Percentiles rank a stretch among this genome's conserved stretches.
phyloP scores from a whole-genome alignment of 495 filamentous ascomycete genomes.

The Evernia prunastri region DNA sequence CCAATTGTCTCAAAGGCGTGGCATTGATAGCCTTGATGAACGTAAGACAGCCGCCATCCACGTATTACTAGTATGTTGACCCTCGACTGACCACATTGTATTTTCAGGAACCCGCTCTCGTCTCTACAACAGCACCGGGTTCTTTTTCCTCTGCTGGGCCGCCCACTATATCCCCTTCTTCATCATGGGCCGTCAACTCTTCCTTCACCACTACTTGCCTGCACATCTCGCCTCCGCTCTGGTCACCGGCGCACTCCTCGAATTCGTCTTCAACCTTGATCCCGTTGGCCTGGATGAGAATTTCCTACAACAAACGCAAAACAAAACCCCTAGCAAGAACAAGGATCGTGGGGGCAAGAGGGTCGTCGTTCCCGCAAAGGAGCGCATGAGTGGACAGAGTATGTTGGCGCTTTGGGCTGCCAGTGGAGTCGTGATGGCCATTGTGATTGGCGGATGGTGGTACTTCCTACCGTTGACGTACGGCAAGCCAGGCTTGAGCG shows the following conservation, averaged over 20 bases:
- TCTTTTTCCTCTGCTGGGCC: slow-evolving; percentile 90
- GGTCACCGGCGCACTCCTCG: slow-evolving; percentile 89
- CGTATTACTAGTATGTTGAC: neutral
- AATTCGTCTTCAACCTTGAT: slow-evolving; percentile 92
- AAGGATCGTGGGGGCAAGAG: slow-evolving; percentile 36
- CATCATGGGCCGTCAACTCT: slow-evolving; percentile 69
- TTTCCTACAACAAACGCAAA: slow-evolving; percentile 32
- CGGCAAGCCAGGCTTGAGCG: slow-evolving; percentile 82
- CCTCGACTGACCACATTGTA: neutral
- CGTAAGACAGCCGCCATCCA: slow-evolving; percentile 55
- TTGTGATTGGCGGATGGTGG: slow-evolving; percentile 71
- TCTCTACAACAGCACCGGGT: slow-evolving; percentile 95
- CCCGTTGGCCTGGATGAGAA: slow-evolving; percentile 49
- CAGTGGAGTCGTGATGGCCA: slow-evolving; percentile 56
- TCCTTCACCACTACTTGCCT: slow-evolving; percentile 73
- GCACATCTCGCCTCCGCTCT: slow-evolving; percentile 89
- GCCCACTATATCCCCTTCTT: slow-evolving; percentile 70
- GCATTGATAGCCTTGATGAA: slow-evolving; percentile 86
- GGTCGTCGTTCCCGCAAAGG: slow-evolving; percentile 60
- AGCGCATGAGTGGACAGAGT: slow-evolving; percentile 75
- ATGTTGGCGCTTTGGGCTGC: slow-evolving; percentile 74
- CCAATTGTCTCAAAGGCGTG: slow-evolving; percentile 84
- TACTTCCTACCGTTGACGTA: slow-evolving; percentile 96
- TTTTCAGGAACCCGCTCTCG: slow-evolving; percentile 73
- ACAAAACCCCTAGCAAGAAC: slow-evolving; percentile 39